Percentiles rank a stretch among this genome's conserved stretches.
These are phyloP conservation scores for Diplodia intermedia DNA, from an alignment of 2,329 filamentous ascomycete species.

Conservation along the genomic window DNA sequence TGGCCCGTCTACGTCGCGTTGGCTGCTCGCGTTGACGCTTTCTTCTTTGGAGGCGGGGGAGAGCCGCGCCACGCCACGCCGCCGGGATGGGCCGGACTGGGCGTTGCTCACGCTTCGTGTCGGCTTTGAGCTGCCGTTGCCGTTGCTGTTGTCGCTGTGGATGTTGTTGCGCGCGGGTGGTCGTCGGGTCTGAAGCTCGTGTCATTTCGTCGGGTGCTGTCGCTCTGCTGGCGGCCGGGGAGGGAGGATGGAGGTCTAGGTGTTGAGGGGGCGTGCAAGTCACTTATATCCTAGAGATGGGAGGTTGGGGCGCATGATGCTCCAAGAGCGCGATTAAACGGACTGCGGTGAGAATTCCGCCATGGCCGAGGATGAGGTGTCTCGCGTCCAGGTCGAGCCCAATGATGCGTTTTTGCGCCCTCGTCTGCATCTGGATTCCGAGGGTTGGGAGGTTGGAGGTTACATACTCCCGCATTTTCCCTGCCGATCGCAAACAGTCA, in stretches of 20 bases:
- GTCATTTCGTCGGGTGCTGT: background rate
- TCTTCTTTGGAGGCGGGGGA: slow-evolving; percentile 34
- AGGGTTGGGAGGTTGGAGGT: background rate
- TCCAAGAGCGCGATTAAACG: no score
- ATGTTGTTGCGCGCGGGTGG: no score
- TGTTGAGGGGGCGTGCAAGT: background rate
- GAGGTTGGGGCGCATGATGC: no score
- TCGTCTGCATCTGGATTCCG: background rate
- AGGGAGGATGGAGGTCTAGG: background rate
- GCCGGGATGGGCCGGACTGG: slow-evolving; percentile 35
- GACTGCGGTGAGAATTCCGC: background rate
- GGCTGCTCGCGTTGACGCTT: no score
- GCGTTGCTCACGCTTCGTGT: slow-evolving; percentile 9
- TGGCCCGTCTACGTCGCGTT: no score
- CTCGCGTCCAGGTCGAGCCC: background rate
- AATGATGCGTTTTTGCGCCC: slow-evolving; percentile 14
- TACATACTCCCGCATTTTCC: background rate
- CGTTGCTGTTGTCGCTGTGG: no score
- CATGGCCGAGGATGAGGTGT: background rate
- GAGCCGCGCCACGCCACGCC: slow-evolving; percentile 37
- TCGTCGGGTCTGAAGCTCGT: background rate
- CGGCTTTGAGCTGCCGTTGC: slow-evolving; percentile 15
- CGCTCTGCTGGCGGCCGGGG: background rate
- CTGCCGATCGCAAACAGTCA: background rate
- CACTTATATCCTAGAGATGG: slow-evolving; percentile 2